These are phyloP conservation scores for Mesembryanthemum crystallinum DNA, from an alignment of 148 eudicot species.

Conservation along the genomic window DNA sequence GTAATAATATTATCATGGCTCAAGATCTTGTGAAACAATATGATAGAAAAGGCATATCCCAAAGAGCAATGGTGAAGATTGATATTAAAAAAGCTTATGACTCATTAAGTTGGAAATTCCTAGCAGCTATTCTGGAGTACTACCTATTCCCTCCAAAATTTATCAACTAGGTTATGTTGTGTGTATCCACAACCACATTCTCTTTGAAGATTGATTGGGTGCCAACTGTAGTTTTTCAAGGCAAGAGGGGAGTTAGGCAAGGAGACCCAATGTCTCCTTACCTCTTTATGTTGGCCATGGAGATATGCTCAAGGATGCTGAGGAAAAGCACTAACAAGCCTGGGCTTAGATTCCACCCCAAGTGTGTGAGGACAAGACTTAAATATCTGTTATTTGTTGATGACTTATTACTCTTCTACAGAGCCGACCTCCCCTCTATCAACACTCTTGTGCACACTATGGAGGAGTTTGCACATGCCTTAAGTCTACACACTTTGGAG, in stretches of 20 bases:
- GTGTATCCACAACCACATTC: neutral
- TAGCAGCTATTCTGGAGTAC: neutral
- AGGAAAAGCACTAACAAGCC: neutral
- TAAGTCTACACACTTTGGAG: neutral
- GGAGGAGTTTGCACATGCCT: neutral
- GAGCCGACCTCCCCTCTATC: neutral
- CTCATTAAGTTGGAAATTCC: neutral
- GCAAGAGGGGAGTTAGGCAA: neutral
- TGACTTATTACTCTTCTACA: neutral
- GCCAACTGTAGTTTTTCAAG: neutral
- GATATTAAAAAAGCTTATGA: neutral
- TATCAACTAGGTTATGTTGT: neutral
- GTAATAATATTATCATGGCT: too few relatives aligned
- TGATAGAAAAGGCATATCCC: neutral
- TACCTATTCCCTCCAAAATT: neutral
- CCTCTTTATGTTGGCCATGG: neutral
- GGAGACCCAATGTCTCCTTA: neutral
- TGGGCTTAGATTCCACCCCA: neutral
- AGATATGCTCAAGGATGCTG: neutral
- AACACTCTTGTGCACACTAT: too few relatives aligned
- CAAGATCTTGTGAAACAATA: neutral
- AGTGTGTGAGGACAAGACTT: neutral
- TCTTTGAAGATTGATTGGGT: neutral
- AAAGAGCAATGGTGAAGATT: neutral
- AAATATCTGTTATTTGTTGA: neutral